A percentile compares a stretch with the other conserved stretches of the same genome.
Evolutionary conservation across 768 basidiomycete genomes (phyloP).

Genomic region (Leccinellum rugosiceps): DNA sequence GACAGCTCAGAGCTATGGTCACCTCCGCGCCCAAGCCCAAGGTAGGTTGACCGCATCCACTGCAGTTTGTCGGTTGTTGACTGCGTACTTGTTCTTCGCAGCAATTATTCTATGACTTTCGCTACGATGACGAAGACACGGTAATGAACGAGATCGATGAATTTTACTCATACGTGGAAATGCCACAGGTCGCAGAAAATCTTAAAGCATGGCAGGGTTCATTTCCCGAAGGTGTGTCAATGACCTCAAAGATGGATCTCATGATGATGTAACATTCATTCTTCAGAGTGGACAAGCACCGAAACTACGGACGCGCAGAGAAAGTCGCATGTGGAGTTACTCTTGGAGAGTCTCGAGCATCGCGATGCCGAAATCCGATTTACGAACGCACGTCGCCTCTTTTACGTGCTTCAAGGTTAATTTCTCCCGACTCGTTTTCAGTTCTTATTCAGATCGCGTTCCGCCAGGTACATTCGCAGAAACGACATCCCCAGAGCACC

Average conservation of each 20-base stretch:
- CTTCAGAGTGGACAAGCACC: slow-evolving; percentile 71
- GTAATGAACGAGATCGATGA: slow-evolving; percentile 96
- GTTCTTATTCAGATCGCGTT: slow-evolving; percentile 10
- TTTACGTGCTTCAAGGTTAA: slow-evolving; percentile 90
- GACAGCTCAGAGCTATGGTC: slow-evolving; percentile 76
- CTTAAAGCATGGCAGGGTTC: slow-evolving; percentile 85
- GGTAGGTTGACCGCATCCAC: slow-evolving; percentile 38
- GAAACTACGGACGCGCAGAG: slow-evolving; percentile 55
- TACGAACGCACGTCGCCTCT: slow-evolving; percentile 78
- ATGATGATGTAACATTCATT: not conserved
- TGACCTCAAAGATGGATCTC: not conserved
- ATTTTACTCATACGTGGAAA: slow-evolving; percentile 96
- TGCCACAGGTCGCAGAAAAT: slow-evolving; percentile 86
- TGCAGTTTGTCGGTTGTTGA: slow-evolving; percentile 17
- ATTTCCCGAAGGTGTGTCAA: slow-evolving; percentile 64
- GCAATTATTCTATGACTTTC: slow-evolving; percentile 89
- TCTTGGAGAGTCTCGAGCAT: slow-evolving; percentile 87
- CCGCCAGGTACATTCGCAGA: slow-evolving; percentile 82
- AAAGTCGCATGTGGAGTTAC: slow-evolving; percentile 69
- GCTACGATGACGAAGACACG: slow-evolving; percentile 95
- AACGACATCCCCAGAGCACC: slow-evolving; percentile 88
- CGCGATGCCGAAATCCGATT: slow-evolving; percentile 81
- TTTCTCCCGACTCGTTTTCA: not conserved
- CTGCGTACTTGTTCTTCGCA: slow-evolving; percentile 32
- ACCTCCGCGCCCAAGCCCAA: slow-evolving; percentile 69